Percentiles rank a stretch among this genome's conserved stretches.
Conservation (phyloP, 495 filamentous ascomycete genomes). For the Trichoderma gamsii region DNA sequence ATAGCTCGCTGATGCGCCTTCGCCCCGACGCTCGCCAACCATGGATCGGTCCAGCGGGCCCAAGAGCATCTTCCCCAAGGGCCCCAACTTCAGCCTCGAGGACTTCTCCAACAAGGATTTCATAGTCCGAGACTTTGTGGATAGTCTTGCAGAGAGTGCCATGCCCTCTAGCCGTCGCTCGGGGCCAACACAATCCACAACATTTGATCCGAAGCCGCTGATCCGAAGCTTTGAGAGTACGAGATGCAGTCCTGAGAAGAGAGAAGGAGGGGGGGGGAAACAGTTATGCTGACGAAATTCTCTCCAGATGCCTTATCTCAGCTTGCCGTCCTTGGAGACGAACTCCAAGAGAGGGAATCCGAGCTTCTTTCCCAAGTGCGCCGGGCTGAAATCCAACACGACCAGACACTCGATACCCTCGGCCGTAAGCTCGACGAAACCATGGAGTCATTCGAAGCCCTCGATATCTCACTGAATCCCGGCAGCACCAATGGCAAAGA, state of each 20-base stretch:
- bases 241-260: slow-evolving; percentile 5
- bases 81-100: slow-evolving; percentile 75
- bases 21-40: slow-evolving; percentile 18
- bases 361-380: slow-evolving; percentile 84
- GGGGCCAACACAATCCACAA: slow-evolving; percentile 50
- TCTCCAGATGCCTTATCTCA: slow-evolving; percentile 59
- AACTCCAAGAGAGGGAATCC: slow-evolving; percentile 78
- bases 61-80: slow-evolving; percentile 67
- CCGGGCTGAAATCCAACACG: slow-evolving; percentile 86
- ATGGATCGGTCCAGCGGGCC: slow-evolving; percentile 43
- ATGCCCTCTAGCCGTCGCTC: slow-evolving; percentile 71
- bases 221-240: slow-evolving; percentile 90
- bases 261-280: background rate
- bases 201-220: slow-evolving; percentile 95
- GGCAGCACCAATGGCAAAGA: slow-evolving; percentile 31
- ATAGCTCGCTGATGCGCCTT: slow-evolving; percentile 13
- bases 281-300: slow-evolving; percentile 22
- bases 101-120: slow-evolving; percentile 90
- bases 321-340: slow-evolving; percentile 73
- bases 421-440: slow-evolving; percentile 85
- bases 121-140: slow-evolving; percentile 96
- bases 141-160: slow-evolving; percentile 80
- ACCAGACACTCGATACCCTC: slow-evolving; percentile 76
- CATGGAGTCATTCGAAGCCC: slow-evolving; percentile 79
- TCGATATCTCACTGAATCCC: slow-evolving; percentile 70